Evolutionary conservation across 1,139 yeast genomes (phyloP), one percentile per base, ranked within the genome.

Genomic region (Candida sp.): DNA sequence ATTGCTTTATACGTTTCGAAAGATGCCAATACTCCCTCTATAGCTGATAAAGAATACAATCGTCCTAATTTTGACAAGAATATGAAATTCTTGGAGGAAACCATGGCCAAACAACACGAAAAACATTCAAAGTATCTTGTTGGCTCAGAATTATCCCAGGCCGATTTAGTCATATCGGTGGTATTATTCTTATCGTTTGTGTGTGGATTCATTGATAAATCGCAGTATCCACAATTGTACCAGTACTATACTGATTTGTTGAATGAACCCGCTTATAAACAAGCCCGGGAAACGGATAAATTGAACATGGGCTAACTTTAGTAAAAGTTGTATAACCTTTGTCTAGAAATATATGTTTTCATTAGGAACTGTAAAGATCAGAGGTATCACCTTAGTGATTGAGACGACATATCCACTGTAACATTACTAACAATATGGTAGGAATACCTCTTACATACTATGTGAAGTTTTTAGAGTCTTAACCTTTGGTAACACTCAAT

Each of bases 81-180:
- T 38, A 56, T 70, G 44, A 47, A 56, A 23, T 68, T 52, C 43
- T 61, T 71, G 52, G 74, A 71, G 35, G 39, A 40, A 22, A 58
- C 59, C 35, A 53, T 70, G 42, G 60, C 59, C 36, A 46, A 53
- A 22, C 61, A 66, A 33, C 60, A 59, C 35, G 56, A 57, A 19
- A 57, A 56, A n/a, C 53, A 57, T 2, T 51, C 55, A 9, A 57
- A 58, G 2, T 70, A 54, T 45, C 67, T 72, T 49, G 75, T 70
- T n/a, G 77, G 73, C 15, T 50, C 55, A 42, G 60, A 61, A 43
- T 57, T 72, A 44, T 57, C 72, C 15, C 73, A 55, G 6, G 77
- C 75, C 2, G 77, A 72, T 49, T 57, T 72, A 33, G 60, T 68
- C 21, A 60, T 70, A 42, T 48, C 54, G n/a, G 45, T 36, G 40